Conservation (phyloP, 2,329 filamentous ascomycete genomes). For the Hymenotorrendiella dingleyae region DNA sequence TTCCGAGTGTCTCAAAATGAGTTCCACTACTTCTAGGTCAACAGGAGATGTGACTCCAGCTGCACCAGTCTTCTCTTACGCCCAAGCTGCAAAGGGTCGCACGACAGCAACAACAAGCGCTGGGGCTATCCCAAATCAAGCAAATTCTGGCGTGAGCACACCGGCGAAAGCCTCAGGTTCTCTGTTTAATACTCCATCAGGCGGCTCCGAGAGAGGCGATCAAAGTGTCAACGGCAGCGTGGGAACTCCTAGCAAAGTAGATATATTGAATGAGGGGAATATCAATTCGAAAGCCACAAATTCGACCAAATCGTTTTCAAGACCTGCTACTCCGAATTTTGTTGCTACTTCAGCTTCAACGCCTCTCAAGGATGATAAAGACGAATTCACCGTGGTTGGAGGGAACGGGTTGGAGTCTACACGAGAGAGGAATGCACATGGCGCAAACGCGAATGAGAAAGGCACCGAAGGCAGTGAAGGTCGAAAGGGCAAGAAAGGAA, state of each 20-base stretch:
- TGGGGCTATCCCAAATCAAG: constrained; percentile 25
- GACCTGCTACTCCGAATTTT: constrained; percentile 47
- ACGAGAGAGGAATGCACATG: constrained; percentile 62
- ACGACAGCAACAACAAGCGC: constrained; percentile 21
- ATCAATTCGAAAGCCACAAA: constrained; percentile 19
- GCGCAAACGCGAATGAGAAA: constrained; percentile 59
- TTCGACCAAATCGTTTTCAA: constrained; percentile 30
- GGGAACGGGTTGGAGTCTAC: constrained; percentile 60
- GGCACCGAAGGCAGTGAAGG: constrained; percentile 34
- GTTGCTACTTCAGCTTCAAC: constrained; percentile 45
- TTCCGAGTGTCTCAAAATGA: constrained; percentile 33
- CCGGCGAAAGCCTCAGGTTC: constrained; percentile 27
- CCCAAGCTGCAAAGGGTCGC: constrained; percentile 86
- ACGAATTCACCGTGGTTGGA: constrained; percentile 51
- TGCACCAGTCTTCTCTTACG: constrained; percentile 76
- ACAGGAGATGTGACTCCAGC: constrained; percentile 28
- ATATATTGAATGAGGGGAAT: constrained; percentile 14
- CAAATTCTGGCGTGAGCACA: constrained; percentile 28
- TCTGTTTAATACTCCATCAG: constrained; percentile 21
- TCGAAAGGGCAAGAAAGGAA: constrained; percentile 27
- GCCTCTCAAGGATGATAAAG: constrained; percentile 39
- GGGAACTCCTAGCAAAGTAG: constrained; percentile 18
- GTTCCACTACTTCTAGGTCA: constrained; percentile 32
- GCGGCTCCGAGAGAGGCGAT: constrained; percentile 12
- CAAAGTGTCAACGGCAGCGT: constrained; percentile 16